A percentile compares a stretch with the other conserved stretches of the same genome.
These are phyloP conservation scores for Aspergillus sp. DNA, from an alignment of 2,329 filamentous ascomycete genomes.

Conservation along the genomic window DNA sequence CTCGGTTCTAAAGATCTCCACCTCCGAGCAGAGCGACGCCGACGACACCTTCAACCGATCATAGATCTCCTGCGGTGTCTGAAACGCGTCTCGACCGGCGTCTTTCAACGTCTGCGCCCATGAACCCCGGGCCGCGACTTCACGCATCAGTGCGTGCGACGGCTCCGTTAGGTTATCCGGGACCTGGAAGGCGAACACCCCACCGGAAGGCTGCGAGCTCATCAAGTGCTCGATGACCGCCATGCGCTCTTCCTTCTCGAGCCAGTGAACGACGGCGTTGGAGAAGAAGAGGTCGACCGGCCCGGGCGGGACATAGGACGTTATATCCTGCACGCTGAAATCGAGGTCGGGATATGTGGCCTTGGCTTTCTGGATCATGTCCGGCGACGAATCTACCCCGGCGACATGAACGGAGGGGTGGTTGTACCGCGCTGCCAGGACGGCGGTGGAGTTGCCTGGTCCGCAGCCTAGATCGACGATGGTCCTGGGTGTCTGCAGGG, in stretches of 20 bases:
- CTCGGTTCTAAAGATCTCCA: slow-evolving; percentile 48
- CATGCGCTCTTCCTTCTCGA: slow-evolving; percentile 39
- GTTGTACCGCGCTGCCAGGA: slow-evolving; percentile 39
- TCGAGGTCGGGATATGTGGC: slow-evolving; percentile 32
- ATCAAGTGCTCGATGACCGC: slow-evolving; percentile 40
- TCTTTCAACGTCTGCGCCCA: slow-evolving; percentile 31
- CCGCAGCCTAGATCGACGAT: slow-evolving; percentile 55
- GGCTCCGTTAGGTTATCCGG: slow-evolving; percentile 45
- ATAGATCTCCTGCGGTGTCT: slow-evolving; percentile 42
- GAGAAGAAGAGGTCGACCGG: slow-evolving; percentile 43
- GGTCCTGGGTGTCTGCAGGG: slow-evolving; percentile 30
- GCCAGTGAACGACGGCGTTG: slow-evolving; percentile 55
- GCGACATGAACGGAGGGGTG: slow-evolving; percentile 37
- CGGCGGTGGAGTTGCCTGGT: slow-evolving; percentile 50
- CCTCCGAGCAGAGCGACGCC: slow-evolving; percentile 8
- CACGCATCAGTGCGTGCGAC: slow-evolving; percentile 45
- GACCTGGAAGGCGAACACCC: slow-evolving; percentile 48
- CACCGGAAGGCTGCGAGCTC: slow-evolving; percentile 32
- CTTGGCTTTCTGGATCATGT: slow-evolving; percentile 48
- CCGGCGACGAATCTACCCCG: slow-evolving; percentile 48
- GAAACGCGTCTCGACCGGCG: slow-evolving; percentile 42
- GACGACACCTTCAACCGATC: slow-evolving; percentile 41
- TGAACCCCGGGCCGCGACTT: slow-evolving; percentile 30
- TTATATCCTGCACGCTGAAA: slow-evolving; percentile 43
- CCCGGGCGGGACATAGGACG: slow-evolving; percentile 29